Evolutionary conservation across 192 early-diverging fungal genomes (phyloP), one percentile per base, ranked within the genome.

Genomic region (Gaertneriomyces sp.): DNA sequence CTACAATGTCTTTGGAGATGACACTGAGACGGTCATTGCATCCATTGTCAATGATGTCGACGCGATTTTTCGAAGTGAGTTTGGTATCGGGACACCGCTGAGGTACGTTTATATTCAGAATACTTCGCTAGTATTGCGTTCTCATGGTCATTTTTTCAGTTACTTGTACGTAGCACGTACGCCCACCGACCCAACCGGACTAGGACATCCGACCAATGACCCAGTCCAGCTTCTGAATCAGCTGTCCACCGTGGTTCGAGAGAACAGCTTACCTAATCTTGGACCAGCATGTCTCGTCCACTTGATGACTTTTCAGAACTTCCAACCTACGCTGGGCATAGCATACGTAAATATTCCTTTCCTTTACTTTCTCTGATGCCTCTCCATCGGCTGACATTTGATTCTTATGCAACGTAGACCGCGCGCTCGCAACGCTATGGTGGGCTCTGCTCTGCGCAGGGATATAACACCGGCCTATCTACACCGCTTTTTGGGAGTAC

Each of bases 241-340:
- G 59, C 51, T 63, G 61, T 16, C 10, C 5, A 14, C 11, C 3
- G 68, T 60, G 17, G 39, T 62, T 5, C 39, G 9, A 25, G 33
- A 41, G 7, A 43, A 42, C 7, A 33, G 9, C 14, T 8, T 70
- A 6, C 69, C 69, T 4, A 58, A 56, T 4, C 44, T 70, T 40
- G 40, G 9, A 7, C 11, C 17, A 7, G 54, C 53, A 25, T 70
- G 69, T 47, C 42, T 70, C 39, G 33, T 56, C 10, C 69, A 63
- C 41, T 17, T 70, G n/a, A 19, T 70, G 69, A 70, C 69, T 1
- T 63, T 62, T 17, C 69, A 70, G 41, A 61, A 70, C 45, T 70
- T 70, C 45, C 56, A 63, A 20, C 61, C 61, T 16, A 64, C 61
- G 4, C 45, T 70, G 6, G 69, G 69, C 6, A 17, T 70, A 25